Conservation (phyloP, 2,329 filamentous ascomycete genomes). For the Drechslera avenae region DNA sequence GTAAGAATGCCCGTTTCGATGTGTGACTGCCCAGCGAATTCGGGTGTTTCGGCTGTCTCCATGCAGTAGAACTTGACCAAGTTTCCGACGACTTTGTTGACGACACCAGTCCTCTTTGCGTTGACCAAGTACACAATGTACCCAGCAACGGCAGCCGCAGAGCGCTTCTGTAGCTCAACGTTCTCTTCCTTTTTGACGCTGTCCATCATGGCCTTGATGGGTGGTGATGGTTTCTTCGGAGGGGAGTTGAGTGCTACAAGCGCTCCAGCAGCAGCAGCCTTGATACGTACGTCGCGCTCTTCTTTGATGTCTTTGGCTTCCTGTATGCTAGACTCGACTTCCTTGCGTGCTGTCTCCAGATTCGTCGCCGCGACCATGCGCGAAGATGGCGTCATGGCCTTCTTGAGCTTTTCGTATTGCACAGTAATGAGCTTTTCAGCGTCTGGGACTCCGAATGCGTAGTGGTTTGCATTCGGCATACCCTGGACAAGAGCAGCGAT, state of each 20-base stretch:
- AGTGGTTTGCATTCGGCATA: slow-evolving; percentile 87
- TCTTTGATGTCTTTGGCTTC: slow-evolving; percentile 81
- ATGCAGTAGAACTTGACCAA: slow-evolving; percentile 97
- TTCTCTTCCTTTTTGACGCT: slow-evolving; percentile 97
- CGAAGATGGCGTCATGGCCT: slow-evolving; percentile 84
- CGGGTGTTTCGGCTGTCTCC: slow-evolving; percentile 95
- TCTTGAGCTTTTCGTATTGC: slow-evolving; percentile 88
- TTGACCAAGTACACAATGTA: slow-evolving; percentile 87
- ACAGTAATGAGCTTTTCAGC: slow-evolving; percentile 85
- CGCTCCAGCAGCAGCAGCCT: slow-evolving; percentile 83
- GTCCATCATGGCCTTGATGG: slow-evolving; percentile 98
- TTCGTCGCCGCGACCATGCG: slow-evolving; percentile 81
- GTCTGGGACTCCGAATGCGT: slow-evolving; percentile 84
- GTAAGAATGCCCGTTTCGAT: slow-evolving; percentile 85
- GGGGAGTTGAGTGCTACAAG: slow-evolving; percentile 84
- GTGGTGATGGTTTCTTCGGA: slow-evolving; percentile 88
- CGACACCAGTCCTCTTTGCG: slow-evolving; percentile 78
- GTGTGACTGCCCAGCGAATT: slow-evolving; percentile 81
- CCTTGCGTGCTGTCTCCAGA: slow-evolving; percentile 75
- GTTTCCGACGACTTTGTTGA: slow-evolving; percentile 95
- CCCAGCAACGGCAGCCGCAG: slow-evolving; percentile 79
- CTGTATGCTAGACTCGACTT: slow-evolving; percentile 72
- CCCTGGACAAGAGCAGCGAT: slow-evolving; percentile 93
- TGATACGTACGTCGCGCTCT: slow-evolving; percentile 81
- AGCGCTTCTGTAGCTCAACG: slow-evolving; percentile 81